A percentile compares a stretch with the other conserved stretches of the same genome.
Evolutionary conservation across 306 rosid species (phyloP).

Genomic region (Spatholobus suberectus): DNA sequence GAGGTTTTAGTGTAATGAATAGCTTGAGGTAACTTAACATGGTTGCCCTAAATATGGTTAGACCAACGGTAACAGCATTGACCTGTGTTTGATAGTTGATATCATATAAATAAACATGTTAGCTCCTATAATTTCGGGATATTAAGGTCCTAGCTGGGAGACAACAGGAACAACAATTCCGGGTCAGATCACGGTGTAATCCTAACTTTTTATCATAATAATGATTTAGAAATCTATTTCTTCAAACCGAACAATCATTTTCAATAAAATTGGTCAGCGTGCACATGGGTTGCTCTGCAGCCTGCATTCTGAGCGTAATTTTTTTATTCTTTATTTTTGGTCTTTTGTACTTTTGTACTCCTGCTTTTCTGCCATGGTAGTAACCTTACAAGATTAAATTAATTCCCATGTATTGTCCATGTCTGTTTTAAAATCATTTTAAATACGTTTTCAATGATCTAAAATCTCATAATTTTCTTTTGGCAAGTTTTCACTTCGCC

Average conservation of each 20-base stretch:
- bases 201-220: background rate
- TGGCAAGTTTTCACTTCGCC: background rate
- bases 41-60: background rate
- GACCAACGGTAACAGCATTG: background rate
- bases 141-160: background rate
- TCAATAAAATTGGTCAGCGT: conserved; percentile 24
- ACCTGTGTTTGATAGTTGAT: background rate
- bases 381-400: background rate
- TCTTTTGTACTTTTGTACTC: background rate
- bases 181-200: background rate
- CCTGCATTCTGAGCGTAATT: background rate
- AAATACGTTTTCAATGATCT: background rate
- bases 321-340: background rate
- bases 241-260: background rate
- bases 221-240: background rate
- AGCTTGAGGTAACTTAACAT: background rate
- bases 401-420: background rate
- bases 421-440: background rate
- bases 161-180: background rate
- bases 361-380: background rate
- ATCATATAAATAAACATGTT: background rate
- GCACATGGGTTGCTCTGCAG: conserved; percentile 35
- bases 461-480: background rate
- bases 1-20: background rate
- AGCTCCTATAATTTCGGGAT: conserved; percentile 32